Evolutionary conservation across 2,329 filamentous ascomycete genomes (phyloP).

Genomic region (Aspergillus neoniger): DNA sequence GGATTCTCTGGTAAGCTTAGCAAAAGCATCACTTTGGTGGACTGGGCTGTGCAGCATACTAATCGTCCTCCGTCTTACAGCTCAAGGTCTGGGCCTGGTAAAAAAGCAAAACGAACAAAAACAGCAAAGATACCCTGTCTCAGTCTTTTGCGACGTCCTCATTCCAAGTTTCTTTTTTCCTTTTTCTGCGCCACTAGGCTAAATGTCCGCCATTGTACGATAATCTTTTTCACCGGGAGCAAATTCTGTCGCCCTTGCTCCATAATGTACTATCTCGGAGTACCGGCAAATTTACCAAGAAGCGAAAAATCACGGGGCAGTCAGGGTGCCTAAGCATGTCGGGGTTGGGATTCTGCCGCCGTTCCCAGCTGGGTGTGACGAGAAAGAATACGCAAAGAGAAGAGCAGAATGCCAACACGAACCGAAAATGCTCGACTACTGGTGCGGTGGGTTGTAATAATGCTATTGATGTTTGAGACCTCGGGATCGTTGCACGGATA

Average conservation of each 20-base stretch:
- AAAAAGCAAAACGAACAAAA: conserved; percentile 25
- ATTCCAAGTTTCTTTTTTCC: conserved; percentile 37
- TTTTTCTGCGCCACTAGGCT: conserved; percentile 37
- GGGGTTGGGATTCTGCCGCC: conserved; percentile 2
- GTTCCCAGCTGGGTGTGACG: conserved; percentile 11
- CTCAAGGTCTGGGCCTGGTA: conserved; percentile 89
- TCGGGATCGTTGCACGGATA: conserved; percentile 24
- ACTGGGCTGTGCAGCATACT: conserved; percentile 7
- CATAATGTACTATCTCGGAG: conserved; percentile 32
- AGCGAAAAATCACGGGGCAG: conserved; percentile 15
- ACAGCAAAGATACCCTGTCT: conserved; percentile 41
- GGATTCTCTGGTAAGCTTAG: conserved; percentile 86
- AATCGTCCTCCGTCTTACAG: conserved; percentile 46
- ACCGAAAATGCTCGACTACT: conserved; percentile 19
- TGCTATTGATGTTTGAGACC: conserved; percentile 15
- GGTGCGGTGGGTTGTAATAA: conserved; percentile 23
- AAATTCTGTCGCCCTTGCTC: conserved; percentile 24
- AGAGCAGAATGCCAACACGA: conserved; percentile 17
- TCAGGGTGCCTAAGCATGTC: conserved; percentile 3
- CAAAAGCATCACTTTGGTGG: background rate
- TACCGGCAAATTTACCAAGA: conserved; percentile 16
- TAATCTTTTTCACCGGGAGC: conserved; percentile 44
- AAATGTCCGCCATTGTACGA: conserved; percentile 46
- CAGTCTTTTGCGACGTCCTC: conserved; percentile 39
- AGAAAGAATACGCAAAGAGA: conserved; percentile 8